These are phyloP conservation scores for Xylaria sp. DNA, from an alignment of 2,329 filamentous ascomycete species.

Conservation along the genomic window DNA sequence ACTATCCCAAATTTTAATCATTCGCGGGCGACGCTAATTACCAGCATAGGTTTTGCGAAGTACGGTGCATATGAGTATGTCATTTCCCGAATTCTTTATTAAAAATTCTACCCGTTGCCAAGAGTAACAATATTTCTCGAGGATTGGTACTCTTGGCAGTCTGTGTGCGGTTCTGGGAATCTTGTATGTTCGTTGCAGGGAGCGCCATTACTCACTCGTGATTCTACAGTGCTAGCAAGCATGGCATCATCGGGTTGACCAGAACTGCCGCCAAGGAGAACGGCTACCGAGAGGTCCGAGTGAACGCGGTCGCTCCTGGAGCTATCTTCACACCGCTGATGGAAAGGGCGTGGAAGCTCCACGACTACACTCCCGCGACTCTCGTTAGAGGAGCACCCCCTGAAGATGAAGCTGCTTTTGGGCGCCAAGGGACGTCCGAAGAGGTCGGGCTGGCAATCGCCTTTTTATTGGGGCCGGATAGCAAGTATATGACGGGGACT, in stretches of 20 bases:
- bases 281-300: conserved; percentile 57
- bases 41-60: conserved; percentile 53
- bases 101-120: neutral
- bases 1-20: conserved; percentile 47
- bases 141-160: conserved; percentile 4
- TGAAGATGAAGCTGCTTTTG: conserved; percentile 56
- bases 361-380: conserved; percentile 51
- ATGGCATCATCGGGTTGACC: conserved; percentile 52
- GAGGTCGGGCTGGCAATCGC: conserved; percentile 60
- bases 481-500: conserved; percentile 59
- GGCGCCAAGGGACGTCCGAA: conserved; percentile 59
- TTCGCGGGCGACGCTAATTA: conserved; percentile 36
- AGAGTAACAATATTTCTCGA: neutral
- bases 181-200: neutral
- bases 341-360: conserved; percentile 56
- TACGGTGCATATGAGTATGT: conserved; percentile 53
- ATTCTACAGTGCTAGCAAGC: conserved; percentile 38
- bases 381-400: conserved; percentile 46
- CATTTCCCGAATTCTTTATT: conserved; percentile 7
- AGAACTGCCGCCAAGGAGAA: conserved; percentile 52
- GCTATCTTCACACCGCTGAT: conserved; percentile 63
- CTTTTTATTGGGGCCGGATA: conserved; percentile 61
- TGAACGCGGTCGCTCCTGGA: conserved; percentile 62
- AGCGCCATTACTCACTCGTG: conserved; percentile 30
- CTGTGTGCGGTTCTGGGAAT: neutral